Percentiles rank a stretch among this genome's conserved stretches.
These are phyloP conservation scores for Sporothrix pallida DNA, from an alignment of 2,329 filamentous ascomycete species.

Conservation along the genomic window DNA sequence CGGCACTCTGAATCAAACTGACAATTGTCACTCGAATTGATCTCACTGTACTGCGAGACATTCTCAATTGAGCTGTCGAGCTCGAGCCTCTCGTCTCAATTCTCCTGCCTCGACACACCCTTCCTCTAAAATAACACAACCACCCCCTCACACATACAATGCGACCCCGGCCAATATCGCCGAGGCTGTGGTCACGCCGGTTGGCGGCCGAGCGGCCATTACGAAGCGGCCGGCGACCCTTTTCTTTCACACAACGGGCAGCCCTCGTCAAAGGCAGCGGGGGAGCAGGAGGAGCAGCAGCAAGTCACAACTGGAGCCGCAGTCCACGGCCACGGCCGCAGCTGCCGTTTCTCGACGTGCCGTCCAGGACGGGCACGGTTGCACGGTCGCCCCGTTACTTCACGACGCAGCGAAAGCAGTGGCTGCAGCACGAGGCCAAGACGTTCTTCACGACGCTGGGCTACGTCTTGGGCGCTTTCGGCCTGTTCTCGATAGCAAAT, in stretches of 20 bases:
- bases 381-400: slow-evolving; percentile 66
- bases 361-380: background rate
- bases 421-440: slow-evolving; percentile 72
- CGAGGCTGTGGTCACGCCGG: slow-evolving; percentile 29
- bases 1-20: background rate
- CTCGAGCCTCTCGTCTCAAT: background rate
- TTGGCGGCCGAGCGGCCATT: background rate
- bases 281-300: no score
- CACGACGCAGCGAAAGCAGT: slow-evolving; percentile 76
- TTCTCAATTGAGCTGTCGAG: background rate
- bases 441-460: slow-evolving; percentile 67
- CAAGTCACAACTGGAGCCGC: slow-evolving; percentile 25
- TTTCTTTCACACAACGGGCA: slow-evolving; percentile 28
- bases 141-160: slow-evolving; percentile 10
- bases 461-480: no score
- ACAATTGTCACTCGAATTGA: background rate
- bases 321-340: slow-evolving; percentile 47
- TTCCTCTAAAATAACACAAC: background rate
- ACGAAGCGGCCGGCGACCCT: slow-evolving; percentile 20
- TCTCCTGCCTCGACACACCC: background rate
- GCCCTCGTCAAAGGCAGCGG: background rate
- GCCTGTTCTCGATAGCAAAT: slow-evolving; percentile 49
- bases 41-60: background rate
- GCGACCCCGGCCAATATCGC: slow-evolving; percentile 23
- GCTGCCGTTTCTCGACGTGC: slow-evolving; percentile 59